Conservation (phyloP, 2,329 filamentous ascomycete species). For the Alternaria burnsii region DNA sequence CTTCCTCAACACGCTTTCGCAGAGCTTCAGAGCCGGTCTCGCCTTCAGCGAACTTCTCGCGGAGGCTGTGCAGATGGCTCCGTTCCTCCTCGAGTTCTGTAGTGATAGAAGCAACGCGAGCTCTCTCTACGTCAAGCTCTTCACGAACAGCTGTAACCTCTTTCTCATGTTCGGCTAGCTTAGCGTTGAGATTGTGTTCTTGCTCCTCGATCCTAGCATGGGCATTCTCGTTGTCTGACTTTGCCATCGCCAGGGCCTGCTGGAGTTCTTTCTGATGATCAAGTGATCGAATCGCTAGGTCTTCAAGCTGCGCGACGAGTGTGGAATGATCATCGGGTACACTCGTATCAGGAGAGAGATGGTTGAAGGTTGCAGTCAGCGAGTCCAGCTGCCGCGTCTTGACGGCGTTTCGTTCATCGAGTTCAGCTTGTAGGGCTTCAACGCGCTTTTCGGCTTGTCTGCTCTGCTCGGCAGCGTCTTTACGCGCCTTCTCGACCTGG, state of each 20-base stretch:
- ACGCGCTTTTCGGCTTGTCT: slow-evolving; percentile 52
- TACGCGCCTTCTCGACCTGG: slow-evolving; percentile 71
- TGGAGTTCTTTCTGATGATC: slow-evolving; percentile 56
- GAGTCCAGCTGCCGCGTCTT: slow-evolving; percentile 39
- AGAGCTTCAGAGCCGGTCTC: slow-evolving; percentile 84
- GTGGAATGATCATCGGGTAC: slow-evolving; percentile 50
- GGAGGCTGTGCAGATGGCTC: slow-evolving; percentile 72
- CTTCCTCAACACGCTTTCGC: slow-evolving; percentile 76
- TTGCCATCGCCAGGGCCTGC: slow-evolving; percentile 57
- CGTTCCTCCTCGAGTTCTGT: slow-evolving; percentile 71
- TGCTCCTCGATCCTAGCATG: slow-evolving; percentile 52
- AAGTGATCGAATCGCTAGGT: slow-evolving; percentile 53
- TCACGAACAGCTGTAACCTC: slow-evolving; percentile 50
- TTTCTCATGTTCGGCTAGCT: slow-evolving; percentile 51
- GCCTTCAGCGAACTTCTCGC: slow-evolving; percentile 78
- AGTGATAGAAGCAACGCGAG: slow-evolving; percentile 57
- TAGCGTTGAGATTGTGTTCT: slow-evolving; percentile 47
- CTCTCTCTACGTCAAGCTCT: slow-evolving; percentile 58
- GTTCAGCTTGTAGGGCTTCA: slow-evolving; percentile 65
- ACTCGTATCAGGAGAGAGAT: slow-evolving; percentile 47
- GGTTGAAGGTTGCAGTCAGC: slow-evolving; percentile 47
- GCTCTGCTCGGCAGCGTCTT: slow-evolving; percentile 59
- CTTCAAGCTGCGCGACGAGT: slow-evolving; percentile 55
- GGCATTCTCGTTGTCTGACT: slow-evolving; percentile 56
- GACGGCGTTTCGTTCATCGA: slow-evolving; percentile 61